Evolutionary conservation across 495 filamentous ascomycete genomes (phyloP), one percentile per base, ranked within the genome.

Genomic region (Symbiotaphrina buchneri): DNA sequence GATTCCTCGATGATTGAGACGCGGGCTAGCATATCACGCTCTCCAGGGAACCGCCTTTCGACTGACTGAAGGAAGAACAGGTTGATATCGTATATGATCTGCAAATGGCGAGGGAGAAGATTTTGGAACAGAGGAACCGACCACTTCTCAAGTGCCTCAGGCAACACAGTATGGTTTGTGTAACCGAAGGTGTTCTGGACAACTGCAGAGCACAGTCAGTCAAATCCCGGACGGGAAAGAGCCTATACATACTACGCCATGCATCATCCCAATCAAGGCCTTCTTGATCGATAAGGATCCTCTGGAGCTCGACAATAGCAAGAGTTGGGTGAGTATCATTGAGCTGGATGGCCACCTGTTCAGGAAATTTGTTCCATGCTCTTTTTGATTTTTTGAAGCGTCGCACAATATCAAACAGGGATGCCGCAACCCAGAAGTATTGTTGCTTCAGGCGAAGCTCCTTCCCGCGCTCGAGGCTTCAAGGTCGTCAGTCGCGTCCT

Each of bases 361-460:
- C 87, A 20, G 87, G 65, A 57, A 97, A 97, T 38, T 85, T 74
- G 33, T 52, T 72, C 85, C 87, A 97, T 5, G 79, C 53, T 39
- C 85, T 68, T 52, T 78, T 82, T 14, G 81, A 70, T 63, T 97
- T 97, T 62, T 94, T 95, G 66, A 95, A 97, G 27, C 87, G 70
- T 16, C 87, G 77, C 30, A 97, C 74, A 54, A 97, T 95, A 43
- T 97, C 87, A 46, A 72, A 81, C 4, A 97, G 59, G 10, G 90
- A 95, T 5, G 87, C 87, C 30, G 87, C 84, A 52, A 91, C 91
- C 87, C 87, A 97, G 59, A 97, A 97, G 61, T 97, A 97, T 51
- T 97, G 87, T 48, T 97, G 87, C 63, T 95, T 97, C 45, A 97
- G 58, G 32, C 87, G 76, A 34, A 97, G 74, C 54, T 97, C 87